Base-by-base conservation (phyloP, 2,329 filamentous ascomycete genomes). In the Xylaria multiplex region DNA sequence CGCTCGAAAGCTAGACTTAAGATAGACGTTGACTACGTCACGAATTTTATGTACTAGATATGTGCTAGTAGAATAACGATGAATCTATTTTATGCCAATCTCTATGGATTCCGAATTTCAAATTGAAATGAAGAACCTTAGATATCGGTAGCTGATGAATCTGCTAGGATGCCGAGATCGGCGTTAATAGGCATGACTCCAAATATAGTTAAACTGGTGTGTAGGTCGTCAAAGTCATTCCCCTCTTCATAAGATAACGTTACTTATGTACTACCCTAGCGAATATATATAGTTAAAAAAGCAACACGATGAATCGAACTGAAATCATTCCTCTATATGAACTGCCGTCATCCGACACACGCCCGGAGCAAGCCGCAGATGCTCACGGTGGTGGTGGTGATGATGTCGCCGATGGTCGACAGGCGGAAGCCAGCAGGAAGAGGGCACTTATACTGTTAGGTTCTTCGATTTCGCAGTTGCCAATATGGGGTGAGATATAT, bases 401-500 rank as follows among this genome's bases (percentile, higher is more conserved):
- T 46, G 53, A 60, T 53, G 49, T 42, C 16, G 35, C 62, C 35
- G 67, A 66, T 14, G 22, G 43, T 16, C 65, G 70, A 40, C 64
- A 67, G 37, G 8, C 30, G 19, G 65, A 70, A 9, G 66, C 64
- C 2, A 57, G 54, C 32, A 64, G 55, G 48, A 75, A 73, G 63
- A 76, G 72, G 69, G 65, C 72, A 6, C 69, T 70, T 13, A 78
- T 83, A 53, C 77, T 85, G 6, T 24, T 81, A 7, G 83, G 82
- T 24, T 81, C 78, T 48, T 79, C 79, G 16, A 68, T 85, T 14
- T 74, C 83, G 32, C 83, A 86, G 70, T 71, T 85, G 14, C 84
- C 84, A 27, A 84, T 85, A 66, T 86, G 83, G 84, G 84, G 84
- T 84, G 77, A 59, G 74, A 27, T 5, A 27, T 27, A 5, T 63